These are phyloP conservation scores for Fusarium sp. DNA, from an alignment of 2,329 filamentous ascomycete genomes.

Conservation along the genomic window DNA sequence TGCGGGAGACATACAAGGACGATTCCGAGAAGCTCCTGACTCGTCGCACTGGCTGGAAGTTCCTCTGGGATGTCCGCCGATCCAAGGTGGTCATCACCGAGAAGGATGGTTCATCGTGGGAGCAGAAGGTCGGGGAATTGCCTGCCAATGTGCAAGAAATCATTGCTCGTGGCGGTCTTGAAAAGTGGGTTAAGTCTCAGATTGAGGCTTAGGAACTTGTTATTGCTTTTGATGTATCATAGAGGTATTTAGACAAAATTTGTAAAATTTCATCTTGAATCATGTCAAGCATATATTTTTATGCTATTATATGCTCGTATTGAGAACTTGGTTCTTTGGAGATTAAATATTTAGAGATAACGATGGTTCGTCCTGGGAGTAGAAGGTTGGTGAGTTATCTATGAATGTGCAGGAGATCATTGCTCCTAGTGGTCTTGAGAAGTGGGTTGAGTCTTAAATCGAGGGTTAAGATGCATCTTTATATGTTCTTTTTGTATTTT, in stretches of 20 bases:
- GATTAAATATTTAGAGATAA: no score
- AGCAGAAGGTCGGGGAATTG: conserved; percentile 84
- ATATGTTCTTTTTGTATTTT: no score
- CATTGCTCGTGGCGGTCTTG: conserved; percentile 80
- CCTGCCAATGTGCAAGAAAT: conserved; percentile 90
- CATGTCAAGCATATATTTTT: no score
- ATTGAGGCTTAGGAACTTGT: conserved; percentile 57
- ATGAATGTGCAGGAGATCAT: no score
- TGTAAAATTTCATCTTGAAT: conserved; percentile 13
- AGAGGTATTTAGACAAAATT: conserved; percentile 27
- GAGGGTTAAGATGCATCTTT: no score
- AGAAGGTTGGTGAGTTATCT: no score
- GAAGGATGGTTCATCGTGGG: conserved; percentile 77
- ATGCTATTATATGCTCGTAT: no score
- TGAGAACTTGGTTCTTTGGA: no score
- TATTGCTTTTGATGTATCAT: conserved; percentile 21
- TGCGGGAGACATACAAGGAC: conserved; percentile 71
- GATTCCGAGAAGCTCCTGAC: conserved; percentile 69
- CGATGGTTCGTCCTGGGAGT: no score
- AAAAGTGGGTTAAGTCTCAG: conserved; percentile 84
- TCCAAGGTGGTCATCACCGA: conserved; percentile 80
- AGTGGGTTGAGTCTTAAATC: no score
- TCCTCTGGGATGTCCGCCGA: conserved; percentile 83
- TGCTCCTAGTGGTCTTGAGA: no score
- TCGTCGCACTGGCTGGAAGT: conserved; percentile 83